Evolutionary conservation across 2,329 filamentous ascomycete genomes (phyloP).

Genomic region (Myriosclerotinia curreyana): DNA sequence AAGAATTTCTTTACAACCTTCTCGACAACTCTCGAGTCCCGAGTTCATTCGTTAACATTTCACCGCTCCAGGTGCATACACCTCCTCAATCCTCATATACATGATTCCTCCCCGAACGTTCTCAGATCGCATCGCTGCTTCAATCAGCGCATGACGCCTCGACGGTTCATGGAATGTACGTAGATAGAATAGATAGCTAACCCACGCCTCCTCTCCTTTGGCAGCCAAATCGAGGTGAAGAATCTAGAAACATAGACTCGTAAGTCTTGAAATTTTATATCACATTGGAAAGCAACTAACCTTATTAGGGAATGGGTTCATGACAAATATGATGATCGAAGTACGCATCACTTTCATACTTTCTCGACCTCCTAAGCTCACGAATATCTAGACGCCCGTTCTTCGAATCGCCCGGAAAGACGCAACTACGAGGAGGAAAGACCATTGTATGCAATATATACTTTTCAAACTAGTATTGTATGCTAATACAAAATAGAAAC

Average conservation of each 20-base stretch:
- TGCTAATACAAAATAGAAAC: slow-evolving; percentile 44
- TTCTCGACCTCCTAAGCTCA: slow-evolving; percentile 28
- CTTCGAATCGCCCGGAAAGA: slow-evolving; percentile 20
- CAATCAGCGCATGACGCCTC: slow-evolving; percentile 36
- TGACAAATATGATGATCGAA: slow-evolving; percentile 78
- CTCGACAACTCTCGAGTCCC: neutral
- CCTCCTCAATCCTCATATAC: slow-evolving; percentile 40
- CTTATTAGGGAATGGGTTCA: slow-evolving; percentile 82
- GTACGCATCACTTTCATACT: slow-evolving; percentile 40
- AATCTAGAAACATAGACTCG: slow-evolving; percentile 67
- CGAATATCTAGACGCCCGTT: slow-evolving; percentile 31
- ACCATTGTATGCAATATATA: slow-evolving; percentile 12
- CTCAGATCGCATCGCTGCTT: slow-evolving; percentile 37
- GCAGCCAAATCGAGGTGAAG: slow-evolving; percentile 58
- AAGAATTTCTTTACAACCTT: slow-evolving; percentile 25
- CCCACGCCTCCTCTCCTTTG: slow-evolving; percentile 44
- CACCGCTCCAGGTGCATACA: slow-evolving; percentile 38
- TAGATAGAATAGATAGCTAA: slow-evolving; percentile 47
- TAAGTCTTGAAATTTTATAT: slow-evolving; percentile 43
- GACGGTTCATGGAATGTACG: slow-evolving; percentile 40
- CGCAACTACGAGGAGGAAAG: slow-evolving; percentile 11
- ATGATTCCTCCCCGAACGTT: slow-evolving; percentile 39
- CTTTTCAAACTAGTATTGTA: neutral
- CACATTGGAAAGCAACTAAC: slow-evolving; percentile 4
- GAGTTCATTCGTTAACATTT: slow-evolving; percentile 23